Percentiles rank a stretch among this genome's conserved stretches.
These are phyloP conservation scores for Podospora pseudopauciseta DNA, from an alignment of 495 filamentous ascomycete genomes.

Conservation along the genomic window DNA sequence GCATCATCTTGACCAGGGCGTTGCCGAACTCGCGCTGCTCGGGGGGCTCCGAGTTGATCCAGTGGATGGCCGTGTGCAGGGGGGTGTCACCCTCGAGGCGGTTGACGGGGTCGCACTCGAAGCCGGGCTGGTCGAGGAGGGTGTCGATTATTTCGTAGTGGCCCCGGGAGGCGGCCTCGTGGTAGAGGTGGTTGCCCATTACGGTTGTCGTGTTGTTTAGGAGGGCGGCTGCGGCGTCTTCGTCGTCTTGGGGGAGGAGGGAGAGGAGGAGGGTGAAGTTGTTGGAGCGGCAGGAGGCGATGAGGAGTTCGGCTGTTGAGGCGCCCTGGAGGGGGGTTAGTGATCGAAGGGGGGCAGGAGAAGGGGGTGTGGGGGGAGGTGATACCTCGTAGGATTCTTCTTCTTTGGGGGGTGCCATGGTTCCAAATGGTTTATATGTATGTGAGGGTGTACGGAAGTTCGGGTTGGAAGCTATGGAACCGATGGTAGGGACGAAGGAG, in stretches of 20 bases:
- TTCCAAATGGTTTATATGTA: background rate
- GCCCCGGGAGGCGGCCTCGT: conserved; percentile 80
- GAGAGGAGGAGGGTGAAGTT: conserved; percentile 75
- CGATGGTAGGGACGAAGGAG: background rate
- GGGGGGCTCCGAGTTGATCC: conserved; percentile 61
- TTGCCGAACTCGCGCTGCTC: conserved; percentile 61
- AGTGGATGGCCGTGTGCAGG: conserved; percentile 82
- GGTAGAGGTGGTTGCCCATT: conserved; percentile 81
- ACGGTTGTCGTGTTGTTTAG: conserved; percentile 82
- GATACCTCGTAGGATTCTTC: conserved; percentile 4
- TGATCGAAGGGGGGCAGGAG: background rate
- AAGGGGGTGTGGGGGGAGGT: background rate
- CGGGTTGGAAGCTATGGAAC: background rate
- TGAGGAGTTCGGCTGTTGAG: conserved; percentile 73
- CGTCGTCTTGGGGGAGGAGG: conserved; percentile 42
- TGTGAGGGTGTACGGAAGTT: background rate
- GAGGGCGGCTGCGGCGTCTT: conserved; percentile 58
- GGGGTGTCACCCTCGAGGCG: conserved; percentile 83
- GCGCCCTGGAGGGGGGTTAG: conserved; percentile 62
- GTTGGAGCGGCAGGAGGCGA: conserved; percentile 91
- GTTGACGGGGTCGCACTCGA: conserved; percentile 90
- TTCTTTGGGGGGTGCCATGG: background rate
- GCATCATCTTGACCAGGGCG: conserved; percentile 79
- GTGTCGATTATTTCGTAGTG: conserved; percentile 90
- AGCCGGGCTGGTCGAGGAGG: conserved; percentile 87